phyloP scores from a whole-genome alignment of 192 early-diverging fungal species.

The Umbelopsis isabellina region DNA sequence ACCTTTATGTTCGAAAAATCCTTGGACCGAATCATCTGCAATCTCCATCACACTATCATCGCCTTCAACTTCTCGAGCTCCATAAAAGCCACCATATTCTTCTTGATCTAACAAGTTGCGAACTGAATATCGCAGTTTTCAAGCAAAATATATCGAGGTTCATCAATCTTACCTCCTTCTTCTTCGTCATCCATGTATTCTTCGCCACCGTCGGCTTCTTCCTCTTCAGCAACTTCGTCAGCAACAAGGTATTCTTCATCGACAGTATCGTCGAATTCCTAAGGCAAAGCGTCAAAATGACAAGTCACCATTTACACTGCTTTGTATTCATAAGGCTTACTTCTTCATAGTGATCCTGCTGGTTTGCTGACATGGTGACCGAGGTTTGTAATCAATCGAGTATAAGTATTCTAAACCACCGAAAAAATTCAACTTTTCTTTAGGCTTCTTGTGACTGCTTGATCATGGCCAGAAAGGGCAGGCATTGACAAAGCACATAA shows the following conservation, averaged over 20 bases:
- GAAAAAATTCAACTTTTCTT: slow-evolving; percentile 5
- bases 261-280: slow-evolving; percentile 29
- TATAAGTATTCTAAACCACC: neutral
- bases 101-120: slow-evolving; percentile 7
- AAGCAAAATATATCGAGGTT: neutral
- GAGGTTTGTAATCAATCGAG: slow-evolving; percentile 15
- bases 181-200: slow-evolving; percentile 22
- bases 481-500: no score
- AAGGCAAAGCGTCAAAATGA: neutral
- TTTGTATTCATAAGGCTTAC: neutral
- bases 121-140: neutral
- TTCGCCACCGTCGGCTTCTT: slow-evolving; percentile 21
- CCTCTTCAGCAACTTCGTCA: slow-evolving; percentile 36
- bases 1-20: slow-evolving; percentile 89
- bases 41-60: slow-evolving; percentile 63
- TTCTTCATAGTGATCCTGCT: slow-evolving; percentile 14
- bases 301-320: neutral
- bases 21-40: slow-evolving; percentile 87
- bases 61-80: slow-evolving; percentile 49
- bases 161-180: slow-evolving; percentile 2
- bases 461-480: neutral
- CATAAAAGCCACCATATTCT: slow-evolving; percentile 44
- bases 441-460: neutral
- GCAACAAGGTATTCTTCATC: slow-evolving; percentile 40
- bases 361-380: neutral